phyloP scores from a whole-genome alignment of 2,329 filamentous ascomycete genomes.

The Hymenoscyphus salicellus region DNA sequence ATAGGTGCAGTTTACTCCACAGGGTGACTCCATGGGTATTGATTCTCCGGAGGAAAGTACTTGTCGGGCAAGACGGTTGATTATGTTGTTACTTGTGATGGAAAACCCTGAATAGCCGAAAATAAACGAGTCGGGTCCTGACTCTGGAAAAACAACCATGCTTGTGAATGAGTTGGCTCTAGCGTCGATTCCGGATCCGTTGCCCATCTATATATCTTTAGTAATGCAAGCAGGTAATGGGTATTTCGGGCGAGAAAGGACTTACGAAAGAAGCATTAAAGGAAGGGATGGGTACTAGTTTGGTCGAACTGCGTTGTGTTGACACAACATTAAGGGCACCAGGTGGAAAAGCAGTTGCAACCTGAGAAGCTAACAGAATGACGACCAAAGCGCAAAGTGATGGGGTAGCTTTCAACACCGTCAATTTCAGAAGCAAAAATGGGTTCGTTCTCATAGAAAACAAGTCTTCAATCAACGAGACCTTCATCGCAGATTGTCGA shows the following conservation, averaged over 20 bases:
- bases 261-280: slow-evolving; percentile 29
- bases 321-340: slow-evolving; percentile 25
- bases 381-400: slow-evolving; percentile 19
- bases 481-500: slow-evolving; percentile 24
- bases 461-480: slow-evolving; percentile 27
- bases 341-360: slow-evolving; percentile 25
- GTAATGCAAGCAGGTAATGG: not conserved
- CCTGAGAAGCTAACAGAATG: slow-evolving; percentile 19
- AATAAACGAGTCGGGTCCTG: not conserved
- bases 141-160: not conserved
- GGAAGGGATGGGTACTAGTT: slow-evolving; percentile 13
- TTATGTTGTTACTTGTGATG: slow-evolving; percentile 5
- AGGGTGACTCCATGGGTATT: slow-evolving; percentile 19
- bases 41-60: slow-evolving; percentile 21
- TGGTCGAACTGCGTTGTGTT: slow-evolving; percentile 6
- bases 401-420: slow-evolving; percentile 21
- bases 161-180: slow-evolving; percentile 15
- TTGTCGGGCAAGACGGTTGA: slow-evolving; percentile 19
- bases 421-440: slow-evolving; percentile 15
- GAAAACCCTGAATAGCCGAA: not conserved
- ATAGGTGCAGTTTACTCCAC: slow-evolving; percentile 26
- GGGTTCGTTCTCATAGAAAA: slow-evolving; percentile 24
- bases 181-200: slow-evolving; percentile 21
- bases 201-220: slow-evolving; percentile 24
- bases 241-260: not conserved